Conservation (phyloP, 768 basidiomycete genomes). For the Macrolepiota fuliginosa region DNA sequence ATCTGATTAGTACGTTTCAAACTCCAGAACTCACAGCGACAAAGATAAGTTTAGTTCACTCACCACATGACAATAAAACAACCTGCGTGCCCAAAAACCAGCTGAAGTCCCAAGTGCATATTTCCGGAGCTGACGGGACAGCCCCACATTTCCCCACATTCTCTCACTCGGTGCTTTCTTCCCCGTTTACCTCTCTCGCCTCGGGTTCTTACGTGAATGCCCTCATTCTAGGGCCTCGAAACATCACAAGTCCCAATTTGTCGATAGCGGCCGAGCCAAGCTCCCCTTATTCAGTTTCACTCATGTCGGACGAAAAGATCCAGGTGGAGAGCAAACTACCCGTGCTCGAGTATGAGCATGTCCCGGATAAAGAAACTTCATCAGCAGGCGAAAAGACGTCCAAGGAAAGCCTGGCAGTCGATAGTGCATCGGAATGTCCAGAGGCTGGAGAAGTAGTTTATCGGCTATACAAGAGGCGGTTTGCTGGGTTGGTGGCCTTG, state of each 20-base stretch:
- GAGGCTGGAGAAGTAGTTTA: conserved; percentile 30
- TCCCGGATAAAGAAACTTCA: not conserved
- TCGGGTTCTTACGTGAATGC: not conserved
- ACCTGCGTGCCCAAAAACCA: too few relatives aligned
- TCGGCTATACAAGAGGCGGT: conserved; percentile 68
- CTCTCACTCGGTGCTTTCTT: not conserved
- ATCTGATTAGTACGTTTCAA: too few relatives aligned
- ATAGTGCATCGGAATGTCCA: not conserved
- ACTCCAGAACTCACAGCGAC: too few relatives aligned
- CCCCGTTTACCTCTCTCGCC: not conserved
- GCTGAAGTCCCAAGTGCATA: too few relatives aligned
- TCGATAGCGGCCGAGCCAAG: not conserved
- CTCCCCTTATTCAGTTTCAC: not conserved
- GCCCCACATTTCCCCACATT: not conserved
- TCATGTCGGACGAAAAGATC: not conserved
- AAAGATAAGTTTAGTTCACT: too few relatives aligned
- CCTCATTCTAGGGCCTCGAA: not conserved
- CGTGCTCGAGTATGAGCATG: not conserved
- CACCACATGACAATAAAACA: not conserved
- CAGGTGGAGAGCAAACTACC: not conserved
- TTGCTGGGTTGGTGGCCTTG: conserved; percentile 60
- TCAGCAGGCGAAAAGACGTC: not conserved
- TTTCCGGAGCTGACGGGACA: too few relatives aligned
- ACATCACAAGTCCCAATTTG: not conserved
- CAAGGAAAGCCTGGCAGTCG: not conserved